These are phyloP conservation scores for Trichoderma gamsii DNA, from an alignment of 495 filamentous ascomycete genomes.

Conservation along the genomic window DNA sequence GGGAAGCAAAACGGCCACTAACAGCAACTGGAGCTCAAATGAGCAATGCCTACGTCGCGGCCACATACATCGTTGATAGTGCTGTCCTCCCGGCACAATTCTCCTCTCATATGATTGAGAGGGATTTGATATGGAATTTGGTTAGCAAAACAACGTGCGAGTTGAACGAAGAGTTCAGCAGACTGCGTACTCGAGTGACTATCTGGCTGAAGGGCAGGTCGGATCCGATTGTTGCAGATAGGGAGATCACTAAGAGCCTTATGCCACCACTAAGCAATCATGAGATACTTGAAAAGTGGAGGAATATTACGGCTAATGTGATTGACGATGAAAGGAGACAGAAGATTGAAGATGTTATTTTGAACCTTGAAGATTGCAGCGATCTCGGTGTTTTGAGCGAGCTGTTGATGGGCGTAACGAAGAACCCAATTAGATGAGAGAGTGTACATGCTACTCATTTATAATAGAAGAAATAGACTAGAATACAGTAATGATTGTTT, in stretches of 20 bases:
- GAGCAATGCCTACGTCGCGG: slow-evolving; percentile 37
- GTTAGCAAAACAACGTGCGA: slow-evolving; percentile 34
- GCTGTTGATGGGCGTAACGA: slow-evolving; percentile 2
- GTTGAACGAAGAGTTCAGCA: slow-evolving; percentile 25
- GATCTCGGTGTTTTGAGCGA: slow-evolving; percentile 11
- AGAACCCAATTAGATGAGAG: slow-evolving; percentile 9
- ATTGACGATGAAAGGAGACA: slow-evolving; percentile 25
- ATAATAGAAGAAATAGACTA: too few species aligned
- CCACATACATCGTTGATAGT: slow-evolving; percentile 36
- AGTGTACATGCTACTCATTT: background rate
- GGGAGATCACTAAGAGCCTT: slow-evolving; percentile 19
- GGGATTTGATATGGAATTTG: slow-evolving; percentile 35
- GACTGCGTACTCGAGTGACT: slow-evolving; percentile 14
- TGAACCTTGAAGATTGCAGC: slow-evolving; percentile 23
- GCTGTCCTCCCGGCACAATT: slow-evolving; percentile 34
- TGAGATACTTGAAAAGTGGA: slow-evolving; percentile 28
- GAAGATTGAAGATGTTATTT: slow-evolving; percentile 27
- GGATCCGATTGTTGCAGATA: slow-evolving; percentile 6
- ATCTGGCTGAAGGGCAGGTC: slow-evolving; percentile 13
- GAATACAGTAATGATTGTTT: too few species aligned
- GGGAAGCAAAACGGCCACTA: slow-evolving; percentile 32
- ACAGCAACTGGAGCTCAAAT: slow-evolving; percentile 39
- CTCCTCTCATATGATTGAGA: slow-evolving; percentile 28
- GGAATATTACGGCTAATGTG: slow-evolving; percentile 24
- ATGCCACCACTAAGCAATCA: slow-evolving; percentile 25